Evolutionary conservation across 257 asterid species (phyloP).

Genomic region (Ehretia macrophylla): DNA sequence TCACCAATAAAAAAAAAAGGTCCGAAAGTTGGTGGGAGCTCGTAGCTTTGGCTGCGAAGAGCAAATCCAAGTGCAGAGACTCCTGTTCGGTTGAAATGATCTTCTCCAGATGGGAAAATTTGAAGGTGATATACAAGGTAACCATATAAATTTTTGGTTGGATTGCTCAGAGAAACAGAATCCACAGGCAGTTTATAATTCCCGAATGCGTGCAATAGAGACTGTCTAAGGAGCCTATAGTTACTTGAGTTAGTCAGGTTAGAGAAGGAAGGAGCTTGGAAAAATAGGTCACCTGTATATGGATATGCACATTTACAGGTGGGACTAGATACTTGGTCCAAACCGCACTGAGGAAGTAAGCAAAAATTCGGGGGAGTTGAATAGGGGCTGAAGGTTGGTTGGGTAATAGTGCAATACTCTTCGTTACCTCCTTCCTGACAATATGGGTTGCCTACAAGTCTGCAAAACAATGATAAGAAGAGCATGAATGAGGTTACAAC

Average conservation of each 20-base stretch:
- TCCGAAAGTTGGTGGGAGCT: constrained; percentile 65
- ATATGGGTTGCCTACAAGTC: no score
- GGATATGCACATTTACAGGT: no score
- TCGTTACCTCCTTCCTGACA: no score
- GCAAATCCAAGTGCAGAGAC: constrained; percentile 46
- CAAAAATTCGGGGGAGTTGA: no score
- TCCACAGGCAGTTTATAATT: constrained; percentile 54
- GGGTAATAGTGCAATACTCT: no score
- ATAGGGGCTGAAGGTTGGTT: no score
- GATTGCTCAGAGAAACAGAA: constrained; percentile 60
- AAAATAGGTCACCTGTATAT: no score
- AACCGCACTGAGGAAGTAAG: no score
- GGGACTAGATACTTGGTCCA: no score
- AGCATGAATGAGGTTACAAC: neutral
- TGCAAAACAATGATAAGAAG: no score
- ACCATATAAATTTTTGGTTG: constrained; percentile 35
- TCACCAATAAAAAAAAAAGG: constrained; percentile 50
- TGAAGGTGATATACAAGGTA: constrained; percentile 49
- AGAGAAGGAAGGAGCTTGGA: no score
- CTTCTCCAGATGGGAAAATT: constrained; percentile 54
- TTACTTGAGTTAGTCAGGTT: no score
- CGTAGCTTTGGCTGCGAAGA: constrained; percentile 72
- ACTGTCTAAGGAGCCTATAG: constrained; percentile 31
- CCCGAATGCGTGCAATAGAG: constrained; percentile 38
- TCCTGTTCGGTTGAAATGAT: constrained; percentile 52